phyloP scores from a whole-genome alignment of 2,329 filamentous ascomycete genomes.

The Nemania sp. region DNA sequence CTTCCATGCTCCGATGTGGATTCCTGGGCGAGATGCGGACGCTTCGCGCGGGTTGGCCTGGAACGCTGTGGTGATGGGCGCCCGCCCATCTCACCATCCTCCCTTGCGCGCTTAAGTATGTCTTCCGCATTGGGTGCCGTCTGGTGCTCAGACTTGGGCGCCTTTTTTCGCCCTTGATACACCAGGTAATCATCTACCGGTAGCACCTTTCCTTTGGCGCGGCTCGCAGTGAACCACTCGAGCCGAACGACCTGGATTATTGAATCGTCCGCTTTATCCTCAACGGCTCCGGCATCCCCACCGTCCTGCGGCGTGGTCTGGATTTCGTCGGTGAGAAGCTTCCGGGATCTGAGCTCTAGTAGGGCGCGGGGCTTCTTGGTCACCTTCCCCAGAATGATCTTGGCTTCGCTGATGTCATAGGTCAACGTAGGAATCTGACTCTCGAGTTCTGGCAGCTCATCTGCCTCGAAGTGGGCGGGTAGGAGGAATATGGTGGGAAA shows the following conservation, averaged over 20 bases:
- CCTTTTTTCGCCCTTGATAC: slow-evolving; percentile 61
- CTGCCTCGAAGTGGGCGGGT: slow-evolving; percentile 72
- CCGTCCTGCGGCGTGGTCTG: slow-evolving; percentile 26
- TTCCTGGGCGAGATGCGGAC: slow-evolving; percentile 66
- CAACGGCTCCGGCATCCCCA: slow-evolving; percentile 11
- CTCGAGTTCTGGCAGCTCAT: slow-evolving; percentile 73
- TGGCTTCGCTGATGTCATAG: slow-evolving; percentile 77
- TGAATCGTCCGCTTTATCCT: slow-evolving; percentile 32
- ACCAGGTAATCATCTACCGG: slow-evolving; percentile 65
- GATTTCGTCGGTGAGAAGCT: slow-evolving; percentile 68
- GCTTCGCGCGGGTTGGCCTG: slow-evolving; percentile 52
- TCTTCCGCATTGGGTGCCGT: slow-evolving; percentile 41
- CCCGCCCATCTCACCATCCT: slow-evolving; percentile 38
- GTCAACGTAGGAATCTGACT: slow-evolving; percentile 74
- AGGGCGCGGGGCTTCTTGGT: slow-evolving; percentile 75
- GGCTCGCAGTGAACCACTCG: slow-evolving; percentile 68
- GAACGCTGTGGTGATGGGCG: slow-evolving; percentile 42
- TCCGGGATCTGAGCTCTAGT: slow-evolving; percentile 79
- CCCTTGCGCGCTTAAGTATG: slow-evolving; percentile 51
- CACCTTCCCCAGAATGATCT: slow-evolving; percentile 80
- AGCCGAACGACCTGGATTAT: slow-evolving; percentile 68
- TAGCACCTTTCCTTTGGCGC: slow-evolving; percentile 58
- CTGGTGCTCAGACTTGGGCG: slow-evolving; percentile 29
- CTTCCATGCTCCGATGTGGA: slow-evolving; percentile 84
- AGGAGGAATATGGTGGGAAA: slow-evolving; percentile 80